Conservation (phyloP, 345 rosid species). For the Gynandropsis gynandra region DNA sequence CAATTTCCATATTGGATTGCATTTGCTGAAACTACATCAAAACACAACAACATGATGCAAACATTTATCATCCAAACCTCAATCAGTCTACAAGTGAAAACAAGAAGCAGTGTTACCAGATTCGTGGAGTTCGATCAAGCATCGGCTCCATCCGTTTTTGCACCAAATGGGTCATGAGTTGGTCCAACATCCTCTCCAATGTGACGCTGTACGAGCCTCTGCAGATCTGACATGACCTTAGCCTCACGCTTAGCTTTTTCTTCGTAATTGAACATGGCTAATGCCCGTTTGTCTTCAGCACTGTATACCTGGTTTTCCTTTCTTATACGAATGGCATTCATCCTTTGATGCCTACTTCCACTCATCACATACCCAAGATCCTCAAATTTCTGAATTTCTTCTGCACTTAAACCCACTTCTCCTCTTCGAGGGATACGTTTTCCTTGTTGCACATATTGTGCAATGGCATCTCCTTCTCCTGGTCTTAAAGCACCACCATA, state of each 20-base stretch:
- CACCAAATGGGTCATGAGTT: conserved; percentile 81
- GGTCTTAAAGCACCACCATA: conserved; percentile 98
- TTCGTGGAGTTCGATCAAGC: conserved; percentile 29
- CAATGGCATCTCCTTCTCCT: conserved; percentile 99
- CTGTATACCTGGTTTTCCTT: conserved; percentile 98
- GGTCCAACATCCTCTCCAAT: conserved; percentile 97
- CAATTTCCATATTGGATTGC: neutral
- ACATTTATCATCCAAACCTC: conserved; percentile 1
- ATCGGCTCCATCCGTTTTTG: conserved; percentile 69
- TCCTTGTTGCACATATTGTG: conserved; percentile 98
- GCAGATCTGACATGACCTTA: conserved; percentile 97
- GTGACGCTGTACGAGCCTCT: conserved; percentile 87
- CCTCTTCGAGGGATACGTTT: conserved; percentile 99
- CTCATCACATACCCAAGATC: conserved; percentile 96
- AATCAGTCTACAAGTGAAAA: conserved; percentile 16
- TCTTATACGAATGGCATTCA: conserved; percentile 99
- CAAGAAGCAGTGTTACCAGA: conserved; percentile 13
- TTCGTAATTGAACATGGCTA: conserved; percentile 97
- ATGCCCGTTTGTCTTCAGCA: conserved; percentile 92
- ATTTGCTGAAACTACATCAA: too few relatives aligned
- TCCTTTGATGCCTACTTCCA: conserved; percentile 95
- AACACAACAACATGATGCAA: too few relatives aligned
- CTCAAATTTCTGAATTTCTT: conserved; percentile 91
- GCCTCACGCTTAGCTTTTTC: conserved; percentile 96
- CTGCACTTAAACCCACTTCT: conserved; percentile 98